Conservation (phyloP, 225 moss, liverwort and hornwort genomes). For the Asterella californica region DNA sequence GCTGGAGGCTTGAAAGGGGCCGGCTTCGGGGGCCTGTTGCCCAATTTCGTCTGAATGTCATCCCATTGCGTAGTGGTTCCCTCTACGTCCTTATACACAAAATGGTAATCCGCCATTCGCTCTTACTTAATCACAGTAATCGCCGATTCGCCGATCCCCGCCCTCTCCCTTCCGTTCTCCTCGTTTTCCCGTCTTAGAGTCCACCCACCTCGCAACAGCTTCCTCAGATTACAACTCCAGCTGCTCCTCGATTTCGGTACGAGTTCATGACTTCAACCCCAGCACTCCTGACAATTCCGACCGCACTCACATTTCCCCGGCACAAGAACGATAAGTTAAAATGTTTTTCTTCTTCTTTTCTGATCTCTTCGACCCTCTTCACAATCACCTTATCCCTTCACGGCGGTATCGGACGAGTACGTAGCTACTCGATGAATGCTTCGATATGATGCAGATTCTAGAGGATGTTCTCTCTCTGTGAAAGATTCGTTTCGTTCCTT, state of each 20-base stretch:
- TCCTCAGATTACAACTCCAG: background rate
- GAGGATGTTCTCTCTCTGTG: too few relatives aligned
- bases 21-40: conserved; percentile 73
- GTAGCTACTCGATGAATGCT: too few relatives aligned
- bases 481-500: too few relatives aligned
- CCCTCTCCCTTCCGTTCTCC: background rate
- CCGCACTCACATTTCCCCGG: too few relatives aligned
- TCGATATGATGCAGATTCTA: too few relatives aligned
- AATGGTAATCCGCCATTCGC: conserved; percentile 77
- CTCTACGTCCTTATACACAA: conserved; percentile 93
- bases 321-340: too few relatives aligned
- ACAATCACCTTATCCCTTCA: too few relatives aligned
- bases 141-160: too few relatives aligned
- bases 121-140: background rate
- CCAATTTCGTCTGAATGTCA: conserved; percentile 86
- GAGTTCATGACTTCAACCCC: background rate
- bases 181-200: background rate
- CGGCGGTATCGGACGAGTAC: too few relatives aligned
- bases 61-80: conserved; percentile 97
- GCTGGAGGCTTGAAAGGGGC: conserved; percentile 57
- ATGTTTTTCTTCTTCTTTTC: too few relatives aligned
- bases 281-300: too few relatives aligned
- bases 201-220: background rate
- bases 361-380: too few relatives aligned
- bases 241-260: background rate